Evolutionary conservation across 768 basidiomycete species (phyloP).

Genomic region (Neoboletus subvelutipes): DNA sequence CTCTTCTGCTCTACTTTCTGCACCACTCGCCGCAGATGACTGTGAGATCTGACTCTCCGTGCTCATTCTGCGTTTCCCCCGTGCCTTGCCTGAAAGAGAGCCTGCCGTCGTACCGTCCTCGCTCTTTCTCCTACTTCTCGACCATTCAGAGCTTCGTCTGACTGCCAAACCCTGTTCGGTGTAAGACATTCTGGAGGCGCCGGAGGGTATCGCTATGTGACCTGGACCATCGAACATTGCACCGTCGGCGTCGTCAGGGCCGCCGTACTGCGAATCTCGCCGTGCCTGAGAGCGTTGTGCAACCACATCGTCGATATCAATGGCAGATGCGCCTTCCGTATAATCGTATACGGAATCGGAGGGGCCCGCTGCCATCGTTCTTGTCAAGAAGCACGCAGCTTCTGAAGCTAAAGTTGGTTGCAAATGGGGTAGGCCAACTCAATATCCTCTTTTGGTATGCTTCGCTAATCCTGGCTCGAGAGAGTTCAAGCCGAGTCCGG

Average conservation of each 20-base stretch:
- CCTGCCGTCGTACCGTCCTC: conserved; percentile 34
- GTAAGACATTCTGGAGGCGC: conserved; percentile 76
- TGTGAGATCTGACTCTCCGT: conserved; percentile 40
- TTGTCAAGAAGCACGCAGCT: background rate
- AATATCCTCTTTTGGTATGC: conserved; percentile 16
- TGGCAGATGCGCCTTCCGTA: conserved; percentile 80
- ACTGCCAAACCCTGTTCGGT: conserved; percentile 40
- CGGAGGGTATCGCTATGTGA: conserved; percentile 68
- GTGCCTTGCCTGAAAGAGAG: conserved; percentile 32
- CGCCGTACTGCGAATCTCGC: conserved; percentile 64
- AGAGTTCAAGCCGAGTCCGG: background rate
- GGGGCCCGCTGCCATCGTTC: conserved; percentile 17
- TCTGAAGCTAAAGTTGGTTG: background rate
- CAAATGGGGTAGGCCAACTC: background rate
- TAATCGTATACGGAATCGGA: conserved; percentile 53
- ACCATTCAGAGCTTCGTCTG: conserved; percentile 56
- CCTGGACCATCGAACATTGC: conserved; percentile 76
- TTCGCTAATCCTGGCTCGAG: background rate
- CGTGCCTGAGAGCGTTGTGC: conserved; percentile 51
- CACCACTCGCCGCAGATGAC: conserved; percentile 40
- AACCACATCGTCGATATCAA: conserved; percentile 69
- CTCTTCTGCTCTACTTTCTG: conserved; percentile 39
- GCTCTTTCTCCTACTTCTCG: conserved; percentile 50
- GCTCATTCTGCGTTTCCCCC: conserved; percentile 45
- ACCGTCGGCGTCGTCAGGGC: conserved; percentile 52